phyloP scores from a whole-genome alignment of 2,329 filamentous ascomycete species.

The Emericellopsis cladophorae region DNA sequence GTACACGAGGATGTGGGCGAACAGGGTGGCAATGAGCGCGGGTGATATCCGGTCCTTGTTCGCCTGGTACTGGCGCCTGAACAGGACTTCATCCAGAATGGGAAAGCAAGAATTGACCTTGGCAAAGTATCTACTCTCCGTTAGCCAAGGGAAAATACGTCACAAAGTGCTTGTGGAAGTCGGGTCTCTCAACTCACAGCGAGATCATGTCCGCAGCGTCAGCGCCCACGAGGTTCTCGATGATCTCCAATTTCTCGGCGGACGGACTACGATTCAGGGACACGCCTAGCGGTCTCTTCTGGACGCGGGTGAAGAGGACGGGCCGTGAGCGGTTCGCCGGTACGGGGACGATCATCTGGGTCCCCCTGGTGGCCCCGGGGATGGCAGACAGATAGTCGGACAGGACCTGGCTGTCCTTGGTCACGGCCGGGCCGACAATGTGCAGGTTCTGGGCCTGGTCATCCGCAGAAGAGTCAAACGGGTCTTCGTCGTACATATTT shows the following conservation, averaged over 20 bases:
- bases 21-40: slow-evolving; percentile 41
- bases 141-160: neutral
- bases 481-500: slow-evolving; percentile 6
- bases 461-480: slow-evolving; percentile 16
- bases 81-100: slow-evolving; percentile 41
- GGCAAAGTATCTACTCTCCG: slow-evolving; percentile 31
- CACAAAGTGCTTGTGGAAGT: no score
- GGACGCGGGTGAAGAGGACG: slow-evolving; percentile 32
- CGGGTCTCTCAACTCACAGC: neutral
- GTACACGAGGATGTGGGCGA: slow-evolving; percentile 44
- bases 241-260: slow-evolving; percentile 35
- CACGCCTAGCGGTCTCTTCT: slow-evolving; percentile 30
- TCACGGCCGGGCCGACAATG: slow-evolving; percentile 46
- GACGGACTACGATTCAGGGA: slow-evolving; percentile 21
- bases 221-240: slow-evolving; percentile 47
- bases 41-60: slow-evolving; percentile 37
- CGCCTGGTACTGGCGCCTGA: slow-evolving; percentile 31
- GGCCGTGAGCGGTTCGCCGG: slow-evolving; percentile 19
- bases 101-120: slow-evolving; percentile 49
- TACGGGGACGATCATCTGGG: slow-evolving; percentile 15
- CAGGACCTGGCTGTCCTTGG: slow-evolving; percentile 46
- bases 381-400: slow-evolving; percentile 38
- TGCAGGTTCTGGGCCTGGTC: slow-evolving; percentile 30
- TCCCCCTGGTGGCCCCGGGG: slow-evolving; percentile 13
- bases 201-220: slow-evolving; percentile 33